A percentile compares a stretch with the other conserved stretches of the same genome.
phyloP scores from a whole-genome alignment of 2,329 filamentous ascomycete species.

The Torrubiella hemipterigena region DNA sequence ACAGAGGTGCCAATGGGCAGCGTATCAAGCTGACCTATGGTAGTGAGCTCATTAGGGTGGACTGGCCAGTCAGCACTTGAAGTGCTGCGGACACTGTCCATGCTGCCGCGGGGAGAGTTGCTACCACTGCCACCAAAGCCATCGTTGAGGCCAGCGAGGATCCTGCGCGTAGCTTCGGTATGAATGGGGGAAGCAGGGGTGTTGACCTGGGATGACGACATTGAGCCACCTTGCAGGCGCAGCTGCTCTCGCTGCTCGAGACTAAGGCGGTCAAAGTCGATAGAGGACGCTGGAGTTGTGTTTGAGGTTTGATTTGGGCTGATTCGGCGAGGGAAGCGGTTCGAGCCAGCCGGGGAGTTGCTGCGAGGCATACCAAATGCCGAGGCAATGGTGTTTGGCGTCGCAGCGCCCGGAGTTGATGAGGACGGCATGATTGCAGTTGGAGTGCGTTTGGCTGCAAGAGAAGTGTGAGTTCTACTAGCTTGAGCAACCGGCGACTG shows the following conservation, averaged over 20 bases:
- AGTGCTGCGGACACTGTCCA: conserved; percentile 22
- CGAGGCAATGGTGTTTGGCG: conserved; percentile 3
- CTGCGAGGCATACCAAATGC: conserved; percentile 7
- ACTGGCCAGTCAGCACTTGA: conserved; percentile 24
- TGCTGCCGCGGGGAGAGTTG: conserved; percentile 5
- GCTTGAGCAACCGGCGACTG: no score
- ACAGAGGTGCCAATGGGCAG: conserved; percentile 26
- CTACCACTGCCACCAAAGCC: conserved; percentile 1
- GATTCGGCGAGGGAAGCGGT: no score
- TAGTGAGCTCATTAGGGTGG: conserved; percentile 26
- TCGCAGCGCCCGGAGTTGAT: no score
- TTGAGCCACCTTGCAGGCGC: no score
- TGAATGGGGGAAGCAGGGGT: conserved; percentile 3
- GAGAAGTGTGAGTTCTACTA: no score
- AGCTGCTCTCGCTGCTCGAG: conserved; percentile 5
- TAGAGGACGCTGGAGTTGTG: no score
- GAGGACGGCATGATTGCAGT: no score
- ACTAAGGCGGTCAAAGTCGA: conserved; percentile 5
- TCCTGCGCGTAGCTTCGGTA: conserved; percentile 6
- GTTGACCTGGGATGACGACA: conserved; percentile 3
- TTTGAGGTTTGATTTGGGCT: no score
- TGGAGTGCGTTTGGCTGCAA: no score
- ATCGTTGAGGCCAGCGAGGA: conserved; percentile 3
- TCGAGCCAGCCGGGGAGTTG: neutral
- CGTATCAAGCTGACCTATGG: conserved; percentile 22